phyloP scores from a whole-genome alignment of 78 protist species.

The Isochrysis galbana region DNA sequence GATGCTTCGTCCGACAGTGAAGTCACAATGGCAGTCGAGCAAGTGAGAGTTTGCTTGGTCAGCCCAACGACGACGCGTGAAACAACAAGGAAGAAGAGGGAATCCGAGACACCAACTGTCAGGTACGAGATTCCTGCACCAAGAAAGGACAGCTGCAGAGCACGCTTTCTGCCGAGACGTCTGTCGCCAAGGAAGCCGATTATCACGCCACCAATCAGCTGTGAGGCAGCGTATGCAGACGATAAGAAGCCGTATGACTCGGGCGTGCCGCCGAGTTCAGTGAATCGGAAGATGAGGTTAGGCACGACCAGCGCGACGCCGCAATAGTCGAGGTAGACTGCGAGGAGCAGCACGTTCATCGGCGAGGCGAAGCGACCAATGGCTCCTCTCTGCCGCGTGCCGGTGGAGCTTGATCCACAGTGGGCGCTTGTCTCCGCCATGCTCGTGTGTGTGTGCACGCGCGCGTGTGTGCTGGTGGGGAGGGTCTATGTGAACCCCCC shows the following conservation, averaged over 20 bases:
- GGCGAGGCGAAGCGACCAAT: neutral
- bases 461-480: too few species aligned
- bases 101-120: neutral
- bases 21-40: neutral
- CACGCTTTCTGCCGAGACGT: neutral
- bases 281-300: neutral
- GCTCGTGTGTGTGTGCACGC: too few species aligned
- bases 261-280: neutral
- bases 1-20: neutral
- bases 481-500: too few species aligned
- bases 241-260: neutral
- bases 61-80: slow-evolving; percentile 43
- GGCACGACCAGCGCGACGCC: slow-evolving; percentile 40
- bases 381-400: too few species aligned
- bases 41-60: slow-evolving; percentile 34
- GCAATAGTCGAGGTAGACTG: slow-evolving; percentile 7
- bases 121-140: slow-evolving; percentile 14
- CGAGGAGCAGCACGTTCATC: neutral
- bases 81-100: neutral
- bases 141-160: neutral
- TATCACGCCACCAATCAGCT: slow-evolving; percentile 24
- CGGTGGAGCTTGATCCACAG: too few species aligned
- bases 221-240: neutral
- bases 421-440: too few species aligned
- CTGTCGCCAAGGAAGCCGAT: slow-evolving; percentile 4